Base-by-base conservation (phyloP, 805 yeast species). In the Metschnikowia lunata region DNA sequence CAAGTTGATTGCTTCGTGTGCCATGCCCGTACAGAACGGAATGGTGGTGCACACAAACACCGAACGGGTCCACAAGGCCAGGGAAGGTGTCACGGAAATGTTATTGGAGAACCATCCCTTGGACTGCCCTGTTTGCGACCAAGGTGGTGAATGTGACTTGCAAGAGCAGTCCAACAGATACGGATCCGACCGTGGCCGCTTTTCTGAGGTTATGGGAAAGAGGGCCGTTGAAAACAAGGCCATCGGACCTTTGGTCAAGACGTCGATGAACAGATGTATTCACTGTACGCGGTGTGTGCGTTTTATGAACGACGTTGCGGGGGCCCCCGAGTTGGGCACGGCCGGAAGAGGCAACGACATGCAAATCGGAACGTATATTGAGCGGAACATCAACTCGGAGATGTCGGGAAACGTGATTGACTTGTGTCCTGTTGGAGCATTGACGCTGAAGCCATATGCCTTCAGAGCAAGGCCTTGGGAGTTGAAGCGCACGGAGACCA, bases 401-500 rank as follows among this genome's bases (percentile, higher is more conserved):
- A 69, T 87, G 71, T 82, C 90, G 38, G 96, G 95, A 60, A 87
- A 87, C 70, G 82, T 87, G 53, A 79, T 88, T 53, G 96, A 87
- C 64, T 75, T 87, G 55, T 87, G 96, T 71, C 96, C 96, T 15
- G 96, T 87, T 50, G 96, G 96, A 57, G 96, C 96, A 1, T 78
- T 87, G 57, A 88, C 96, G 30, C 80, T 88, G 27, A 88, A 88
- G 67, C 96, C 96, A 26, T 87, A 87, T 58, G 89, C 96, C n/a
- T 87, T 87, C 76, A 82, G 80, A 61, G 95, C 95, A 12, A 79
- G 96, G 62, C 95, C 96, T 28, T 87, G 96, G 96, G 96, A 87
- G 68, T 77, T 88, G 63, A 87, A 86, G 72, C 81, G 86, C 73
- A 86, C 95, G 38, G 96, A 87, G 66, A 76, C 91, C 41, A 77